Evolutionary conservation across 805 yeast species (phyloP).

Genomic region (Teunomyces atbi): DNA sequence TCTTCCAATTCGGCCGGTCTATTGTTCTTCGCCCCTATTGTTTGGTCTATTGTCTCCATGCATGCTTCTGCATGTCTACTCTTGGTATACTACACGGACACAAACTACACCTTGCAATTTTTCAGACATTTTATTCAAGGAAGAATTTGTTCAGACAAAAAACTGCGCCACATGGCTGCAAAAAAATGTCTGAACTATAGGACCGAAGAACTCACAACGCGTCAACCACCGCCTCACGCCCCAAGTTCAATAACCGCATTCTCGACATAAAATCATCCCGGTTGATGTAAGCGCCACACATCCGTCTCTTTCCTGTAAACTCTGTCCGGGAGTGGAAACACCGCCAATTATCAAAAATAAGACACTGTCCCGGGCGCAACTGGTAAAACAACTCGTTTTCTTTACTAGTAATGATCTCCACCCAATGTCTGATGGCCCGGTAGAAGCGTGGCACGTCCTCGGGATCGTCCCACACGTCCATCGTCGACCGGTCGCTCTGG

Average conservation of each 20-base stretch:
- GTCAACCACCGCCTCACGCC: slow-evolving; percentile 46
- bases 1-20: too few relatives aligned
- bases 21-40: too few relatives aligned
- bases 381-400: slow-evolving; percentile 54
- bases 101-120: too few relatives aligned
- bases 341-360: slow-evolving; percentile 74
- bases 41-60: too few relatives aligned
- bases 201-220: slow-evolving; percentile 6
- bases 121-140: too few relatives aligned
- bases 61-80: too few relatives aligned
- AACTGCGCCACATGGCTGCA: not conserved
- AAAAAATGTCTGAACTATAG: not conserved
- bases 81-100: too few relatives aligned
- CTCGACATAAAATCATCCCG: slow-evolving; percentile 60
- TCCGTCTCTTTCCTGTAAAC: slow-evolving; percentile 63
- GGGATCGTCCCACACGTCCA: slow-evolving; percentile 49
- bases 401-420: slow-evolving; percentile 45
- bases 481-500: slow-evolving; percentile 64
- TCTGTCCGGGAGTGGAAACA: slow-evolving; percentile 66
- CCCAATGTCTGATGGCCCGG: slow-evolving; percentile 58
- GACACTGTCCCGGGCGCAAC: slow-evolving; percentile 61
- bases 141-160: too few relatives aligned
- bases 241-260: slow-evolving; percentile 45
- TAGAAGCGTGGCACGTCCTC: slow-evolving; percentile 53
- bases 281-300: slow-evolving; percentile 72